Evolutionary conservation across 2,329 filamentous ascomycete species (phyloP), one percentile per base, ranked within the genome.

Genomic region (Aspergillus sp.): DNA sequence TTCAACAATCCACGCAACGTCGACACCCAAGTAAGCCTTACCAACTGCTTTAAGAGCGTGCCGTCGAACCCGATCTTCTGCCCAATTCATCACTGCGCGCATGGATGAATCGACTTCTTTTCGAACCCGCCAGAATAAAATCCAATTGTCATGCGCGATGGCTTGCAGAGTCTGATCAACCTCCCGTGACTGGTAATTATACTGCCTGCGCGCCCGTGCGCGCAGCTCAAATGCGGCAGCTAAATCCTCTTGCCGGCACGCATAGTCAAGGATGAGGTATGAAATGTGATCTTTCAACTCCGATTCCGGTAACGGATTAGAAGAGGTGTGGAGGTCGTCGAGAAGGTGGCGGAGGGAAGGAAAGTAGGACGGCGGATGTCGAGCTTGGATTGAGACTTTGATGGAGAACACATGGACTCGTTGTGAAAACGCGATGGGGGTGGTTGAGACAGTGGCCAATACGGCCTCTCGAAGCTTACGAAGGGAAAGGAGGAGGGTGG

Each of bases 381-480:
- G 86, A 57, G 89, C 86, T 35, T 96, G 84, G 61, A 99, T 88
- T 23, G 90, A 87, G 24, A 93, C 82, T 55, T 93, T 89, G 66
- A 96, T 90, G 67, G 90, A 91, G 80, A 98, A 98, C 61, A 96
- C 86, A 75, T 98, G 96, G 15, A 88, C 90, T 65, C 92, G 87
- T n/a, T 90, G 86, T 1, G 93, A 88, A 74, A 99, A 99, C 52
- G 85, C 80, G 70, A 96, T 90, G 37, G 82, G 79, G 19, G 93
- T 86, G 53, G 86, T 85, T 8, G 90, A 87, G 12, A 90, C 69
- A n/a, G 75, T 76, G 56, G 76, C 90, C 3, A 96, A 85, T 48
- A 98, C 88, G 23, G 89, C 93, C 78, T 99, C 95, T 56, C 95
- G 87, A 33, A 99, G 84, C 73, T 97, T 98, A 61, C 95, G 88